Evolutionary conservation across 2,329 filamentous ascomycete species (phyloP), one percentile per base, ranked within the genome.

Genomic region (Phaeosphaeriaceae sp.): DNA sequence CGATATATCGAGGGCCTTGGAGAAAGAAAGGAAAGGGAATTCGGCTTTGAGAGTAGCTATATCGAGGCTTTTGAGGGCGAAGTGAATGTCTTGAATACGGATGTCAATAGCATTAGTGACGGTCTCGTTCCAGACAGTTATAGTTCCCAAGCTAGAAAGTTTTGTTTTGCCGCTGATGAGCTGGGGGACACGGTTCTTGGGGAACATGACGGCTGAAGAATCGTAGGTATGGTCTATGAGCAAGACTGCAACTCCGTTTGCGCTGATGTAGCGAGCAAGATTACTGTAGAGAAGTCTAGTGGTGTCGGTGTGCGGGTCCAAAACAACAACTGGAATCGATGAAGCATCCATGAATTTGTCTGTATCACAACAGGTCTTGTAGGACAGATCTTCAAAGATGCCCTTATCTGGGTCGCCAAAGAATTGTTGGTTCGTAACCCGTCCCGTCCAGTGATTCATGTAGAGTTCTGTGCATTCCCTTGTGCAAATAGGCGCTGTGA

Each of bases 221-320:
- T 82, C 79, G 39, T 77, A 76, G 0, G 80, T 73, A 42, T 82
- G 80, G 47, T 83, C 81, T 18, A 83, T 64, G 0, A 78, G 66
- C 11, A 81, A 64, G 2, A 83, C 76, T 0, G 74, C 67, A 40
- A 75, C 78, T 0, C 80, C 80, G 5, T 74, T 67, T 13, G 76
- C 78, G 0, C 79, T 77, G 3, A 83, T 66, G 3, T 77, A 74
- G 2, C 73, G 72, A 1, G 78, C 77, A 48, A 77, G 70, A 4
- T 71, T 73, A 3, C 66, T 72, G 55, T 83, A 79, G 1, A 79
- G 37, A 1, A 78, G 59, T 1, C 79, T 69, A 0, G 76, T 75
- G 4, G 73, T 73, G 3, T 75, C 76, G 23, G 75, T 68, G 3
- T 78, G 81, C 1, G 79, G 75, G 0, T 77, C 78, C 35, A 83